These are phyloP conservation scores for Begonia masoniana DNA, from an alignment of 306 rosid species.

Conservation along the genomic window DNA sequence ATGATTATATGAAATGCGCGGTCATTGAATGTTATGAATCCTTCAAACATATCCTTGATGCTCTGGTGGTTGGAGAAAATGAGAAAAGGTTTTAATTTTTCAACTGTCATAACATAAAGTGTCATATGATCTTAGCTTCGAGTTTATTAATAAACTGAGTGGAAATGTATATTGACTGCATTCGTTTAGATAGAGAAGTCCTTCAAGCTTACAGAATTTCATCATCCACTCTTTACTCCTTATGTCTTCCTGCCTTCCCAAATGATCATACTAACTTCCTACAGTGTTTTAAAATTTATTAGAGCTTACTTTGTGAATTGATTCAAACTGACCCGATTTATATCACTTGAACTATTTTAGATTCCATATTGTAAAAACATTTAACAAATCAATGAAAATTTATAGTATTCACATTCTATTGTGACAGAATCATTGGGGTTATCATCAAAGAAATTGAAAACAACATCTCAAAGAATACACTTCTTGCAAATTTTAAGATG, in stretches of 20 bases:
- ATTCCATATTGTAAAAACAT: too few relatives aligned
- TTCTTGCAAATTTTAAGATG: constrained; percentile 83
- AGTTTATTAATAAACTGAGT: not conserved
- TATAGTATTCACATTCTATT: constrained; percentile 6
- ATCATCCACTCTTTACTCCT: constrained; percentile 1
- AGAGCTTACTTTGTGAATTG: too few relatives aligned
- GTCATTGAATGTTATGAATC: constrained; percentile 88
- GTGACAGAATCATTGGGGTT: constrained; percentile 65
- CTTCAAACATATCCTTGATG: constrained; percentile 47
- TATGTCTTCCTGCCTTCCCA: too few relatives aligned
- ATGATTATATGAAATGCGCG: constrained; percentile 90
- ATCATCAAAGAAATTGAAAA: constrained; percentile 78
- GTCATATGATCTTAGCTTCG: not conserved
- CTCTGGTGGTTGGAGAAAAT: constrained; percentile 74
- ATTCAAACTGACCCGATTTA: too few relatives aligned
- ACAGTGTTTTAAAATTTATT: too few relatives aligned
- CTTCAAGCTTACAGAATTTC: not conserved
- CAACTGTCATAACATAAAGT: not conserved
- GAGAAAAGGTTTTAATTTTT: constrained; percentile 61
- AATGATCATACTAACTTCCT: too few relatives aligned
- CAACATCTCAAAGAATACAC: constrained; percentile 63
- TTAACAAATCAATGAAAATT: too few relatives aligned
- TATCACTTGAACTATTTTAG: too few relatives aligned
- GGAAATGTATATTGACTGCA: constrained; percentile 4
- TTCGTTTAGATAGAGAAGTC: constrained; percentile 5